Percentiles rank a stretch among this genome's conserved stretches.
Evolutionary conservation across 1,139 yeast genomes (phyloP).

Genomic region (Eremothecium gossypii): DNA sequence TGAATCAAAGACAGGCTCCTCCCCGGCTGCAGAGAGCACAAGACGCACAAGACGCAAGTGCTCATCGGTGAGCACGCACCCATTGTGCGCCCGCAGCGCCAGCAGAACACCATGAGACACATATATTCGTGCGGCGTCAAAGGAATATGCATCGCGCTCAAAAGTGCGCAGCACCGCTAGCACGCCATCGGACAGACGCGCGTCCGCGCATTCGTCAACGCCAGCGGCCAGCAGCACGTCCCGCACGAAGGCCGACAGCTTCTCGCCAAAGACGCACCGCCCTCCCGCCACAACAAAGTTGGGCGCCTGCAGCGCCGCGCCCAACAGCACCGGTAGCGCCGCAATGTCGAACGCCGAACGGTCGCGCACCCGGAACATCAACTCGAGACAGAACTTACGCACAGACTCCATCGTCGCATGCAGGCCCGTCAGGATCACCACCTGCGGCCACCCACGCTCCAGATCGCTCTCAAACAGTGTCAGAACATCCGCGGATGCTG

Average conservation of each 20-base stretch:
- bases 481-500: constrained; percentile 59
- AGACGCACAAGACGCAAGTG: constrained; percentile 32
- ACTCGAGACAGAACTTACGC: constrained; percentile 49
- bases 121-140: constrained; percentile 66
- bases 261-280: constrained; percentile 52
- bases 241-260: constrained; percentile 40
- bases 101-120: constrained; percentile 47
- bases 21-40: constrained; percentile 47
- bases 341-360: constrained; percentile 42
- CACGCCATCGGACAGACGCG: constrained; percentile 21
- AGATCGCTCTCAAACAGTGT: constrained; percentile 44
- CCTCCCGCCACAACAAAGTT: constrained; percentile 38
- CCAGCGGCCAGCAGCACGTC: constrained; percentile 25
- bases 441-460: constrained; percentile 64
- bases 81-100: constrained; percentile 37
- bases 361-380: constrained; percentile 44
- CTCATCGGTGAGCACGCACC: constrained; percentile 29
- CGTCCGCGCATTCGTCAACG: constrained; percentile 24
- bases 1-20: constrained; percentile 48
- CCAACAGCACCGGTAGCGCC: constrained; percentile 43
- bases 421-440: constrained; percentile 66
- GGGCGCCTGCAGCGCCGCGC: constrained; percentile 55
- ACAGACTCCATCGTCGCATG: constrained; percentile 75
- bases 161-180: constrained; percentile 38
- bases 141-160: constrained; percentile 41